These are phyloP conservation scores for Luffa aegyptiaca DNA, from an alignment of 306 rosid genomes.

Conservation along the genomic window DNA sequence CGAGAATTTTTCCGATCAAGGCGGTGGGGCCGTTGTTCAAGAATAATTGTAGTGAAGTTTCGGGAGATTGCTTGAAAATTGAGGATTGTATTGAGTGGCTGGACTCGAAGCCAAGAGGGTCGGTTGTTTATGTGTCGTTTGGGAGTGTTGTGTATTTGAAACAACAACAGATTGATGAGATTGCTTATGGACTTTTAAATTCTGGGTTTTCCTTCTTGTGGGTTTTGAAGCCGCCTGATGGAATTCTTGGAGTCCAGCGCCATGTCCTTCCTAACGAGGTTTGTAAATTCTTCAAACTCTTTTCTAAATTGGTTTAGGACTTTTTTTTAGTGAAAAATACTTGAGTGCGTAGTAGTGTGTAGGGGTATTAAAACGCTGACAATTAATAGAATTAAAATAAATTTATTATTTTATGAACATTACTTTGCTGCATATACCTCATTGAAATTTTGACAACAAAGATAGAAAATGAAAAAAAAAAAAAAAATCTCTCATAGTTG, in stretches of 20 bases:
- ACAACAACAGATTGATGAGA: conserved; percentile 27
- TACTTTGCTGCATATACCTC: no score
- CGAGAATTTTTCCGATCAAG: neutral
- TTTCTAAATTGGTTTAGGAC: no score
- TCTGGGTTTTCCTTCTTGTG: conserved; percentile 24
- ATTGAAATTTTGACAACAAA: no score
- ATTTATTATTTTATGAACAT: no score
- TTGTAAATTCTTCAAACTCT: no score
- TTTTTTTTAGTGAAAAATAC: no score
- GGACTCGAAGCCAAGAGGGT: neutral
- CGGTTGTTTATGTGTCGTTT: conserved; percentile 29
- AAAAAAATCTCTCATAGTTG: no score
- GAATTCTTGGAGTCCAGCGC: neutral
- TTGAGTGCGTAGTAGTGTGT: no score
- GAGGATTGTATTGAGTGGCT: conserved; percentile 26
- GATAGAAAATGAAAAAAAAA: no score
- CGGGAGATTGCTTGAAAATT: conserved; percentile 4
- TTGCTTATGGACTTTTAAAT: conserved; percentile 17
- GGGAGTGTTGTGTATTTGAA: conserved; percentile 23
- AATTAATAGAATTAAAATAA: no score
- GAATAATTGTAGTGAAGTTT: neutral
- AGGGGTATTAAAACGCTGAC: no score
- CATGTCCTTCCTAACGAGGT: conserved; percentile 17
- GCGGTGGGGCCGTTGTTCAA: conserved; percentile 23
- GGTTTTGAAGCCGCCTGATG: conserved; percentile 22